A percentile compares a stretch with the other conserved stretches of the same genome.
Conservation (phyloP, 202 grass and related monocot species). For the Brachypodium distachyon region DNA sequence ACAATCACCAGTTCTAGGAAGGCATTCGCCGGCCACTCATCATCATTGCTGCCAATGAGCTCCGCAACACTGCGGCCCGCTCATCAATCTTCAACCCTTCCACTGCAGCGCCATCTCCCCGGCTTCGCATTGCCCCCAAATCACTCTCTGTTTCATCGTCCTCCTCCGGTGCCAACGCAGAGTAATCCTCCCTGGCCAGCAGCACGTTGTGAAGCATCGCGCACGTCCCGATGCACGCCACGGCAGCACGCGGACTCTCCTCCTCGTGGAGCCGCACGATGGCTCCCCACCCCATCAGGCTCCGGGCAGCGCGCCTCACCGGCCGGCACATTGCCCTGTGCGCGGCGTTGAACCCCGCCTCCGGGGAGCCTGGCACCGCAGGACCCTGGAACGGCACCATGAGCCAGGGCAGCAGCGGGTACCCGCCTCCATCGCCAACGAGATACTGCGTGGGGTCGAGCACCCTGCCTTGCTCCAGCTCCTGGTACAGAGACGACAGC, state of each 20-base stretch:
- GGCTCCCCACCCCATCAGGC: slow-evolving; percentile 63
- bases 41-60: slow-evolving; percentile 9
- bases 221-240: slow-evolving; percentile 66
- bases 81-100: slow-evolving; percentile 22
- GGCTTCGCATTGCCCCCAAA: not conserved
- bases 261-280: slow-evolving; percentile 46
- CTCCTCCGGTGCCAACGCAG: slow-evolving; percentile 38
- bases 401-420: slow-evolving; percentile 69
- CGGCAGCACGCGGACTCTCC: slow-evolving; percentile 41
- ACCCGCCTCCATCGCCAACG: slow-evolving; percentile 27
- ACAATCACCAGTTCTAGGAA: slow-evolving; percentile 25
- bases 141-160: not conserved
- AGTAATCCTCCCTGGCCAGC: slow-evolving; percentile 57
- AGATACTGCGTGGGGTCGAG: slow-evolving; percentile 48
- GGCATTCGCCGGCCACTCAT: not conserved
- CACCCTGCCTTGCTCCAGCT: slow-evolving; percentile 41
- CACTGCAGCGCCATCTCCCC: not conserved
- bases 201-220: slow-evolving; percentile 82
- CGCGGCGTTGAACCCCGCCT: slow-evolving; percentile 45
- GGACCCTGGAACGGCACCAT: slow-evolving; percentile 49
- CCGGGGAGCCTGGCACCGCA: slow-evolving; percentile 6
- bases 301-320: slow-evolving; percentile 33
- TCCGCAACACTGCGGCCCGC: slow-evolving; percentile 23
- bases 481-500: slow-evolving; percentile 49
- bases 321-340: slow-evolving; percentile 49